A percentile compares a stretch with the other conserved stretches of the same genome.
These are phyloP conservation scores for Fusarium musae DNA, from an alignment of 2,329 filamentous ascomycete genomes.

Conservation along the genomic window DNA sequence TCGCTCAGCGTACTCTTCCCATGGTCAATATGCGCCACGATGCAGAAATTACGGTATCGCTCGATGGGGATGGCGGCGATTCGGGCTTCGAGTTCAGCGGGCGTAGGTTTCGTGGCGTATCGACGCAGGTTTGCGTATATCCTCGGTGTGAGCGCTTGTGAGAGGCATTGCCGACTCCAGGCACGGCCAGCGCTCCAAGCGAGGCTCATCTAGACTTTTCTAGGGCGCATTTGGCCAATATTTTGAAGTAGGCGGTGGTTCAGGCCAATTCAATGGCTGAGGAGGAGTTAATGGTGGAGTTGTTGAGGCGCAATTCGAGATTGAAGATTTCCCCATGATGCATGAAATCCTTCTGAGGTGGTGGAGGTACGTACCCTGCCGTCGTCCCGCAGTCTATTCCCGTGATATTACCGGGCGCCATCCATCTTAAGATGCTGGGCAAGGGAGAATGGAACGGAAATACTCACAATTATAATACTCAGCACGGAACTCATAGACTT, in stretches of 20 bases:
- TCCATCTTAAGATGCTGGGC: not conserved
- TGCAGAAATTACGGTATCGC: slow-evolving; percentile 94
- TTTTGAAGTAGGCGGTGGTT: not conserved
- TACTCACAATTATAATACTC: not conserved
- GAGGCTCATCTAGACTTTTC: slow-evolving; percentile 50
- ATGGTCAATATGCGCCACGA: slow-evolving; percentile 98
- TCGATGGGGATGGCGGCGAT: slow-evolving; percentile 82
- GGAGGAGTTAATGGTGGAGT: not conserved
- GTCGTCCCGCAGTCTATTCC: not conserved
- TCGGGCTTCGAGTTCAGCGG: slow-evolving; percentile 55
- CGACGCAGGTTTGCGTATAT: not conserved
- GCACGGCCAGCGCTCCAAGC: slow-evolving; percentile 52
- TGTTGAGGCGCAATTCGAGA: slow-evolving; percentile 3
- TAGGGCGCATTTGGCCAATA: slow-evolving; percentile 38
- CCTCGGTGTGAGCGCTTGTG: slow-evolving; percentile 13
- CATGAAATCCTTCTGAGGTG: slow-evolving; percentile 21
- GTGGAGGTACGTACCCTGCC: slow-evolving; percentile 31
- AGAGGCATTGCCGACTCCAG: slow-evolving; percentile 51
- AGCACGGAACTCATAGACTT: not conserved
- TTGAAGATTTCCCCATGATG: slow-evolving; percentile 32
- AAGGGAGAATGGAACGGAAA: not conserved
- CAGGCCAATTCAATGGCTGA: slow-evolving; percentile 16
- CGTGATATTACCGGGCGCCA: not conserved
- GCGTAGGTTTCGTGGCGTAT: slow-evolving; percentile 45
- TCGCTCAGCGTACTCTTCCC: slow-evolving; percentile 97